These are phyloP conservation scores for Hypoxylon sp. DNA, from an alignment of 2,329 filamentous ascomycete species.

Conservation along the genomic window DNA sequence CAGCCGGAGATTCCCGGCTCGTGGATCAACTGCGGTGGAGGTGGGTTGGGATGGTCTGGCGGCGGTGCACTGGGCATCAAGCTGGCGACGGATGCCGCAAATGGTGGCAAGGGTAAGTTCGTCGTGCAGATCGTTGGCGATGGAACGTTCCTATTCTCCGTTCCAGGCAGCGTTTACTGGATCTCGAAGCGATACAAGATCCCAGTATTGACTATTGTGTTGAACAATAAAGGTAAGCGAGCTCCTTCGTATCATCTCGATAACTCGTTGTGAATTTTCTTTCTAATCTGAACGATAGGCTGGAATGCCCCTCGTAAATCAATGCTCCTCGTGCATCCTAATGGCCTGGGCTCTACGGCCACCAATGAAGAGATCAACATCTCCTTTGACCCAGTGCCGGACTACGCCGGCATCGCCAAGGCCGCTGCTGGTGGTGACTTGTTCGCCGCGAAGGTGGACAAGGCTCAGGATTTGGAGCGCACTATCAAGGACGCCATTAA, in stretches of 20 bases:
- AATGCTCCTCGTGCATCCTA: slow-evolving; percentile 68
- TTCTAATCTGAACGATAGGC: slow-evolving; percentile 50
- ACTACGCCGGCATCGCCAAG: slow-evolving; percentile 71
- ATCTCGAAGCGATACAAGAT: slow-evolving; percentile 66
- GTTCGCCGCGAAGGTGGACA: slow-evolving; percentile 62
- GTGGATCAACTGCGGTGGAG: slow-evolving; percentile 67
- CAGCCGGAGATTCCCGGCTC: slow-evolving; percentile 67
- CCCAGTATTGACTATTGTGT: slow-evolving; percentile 65
- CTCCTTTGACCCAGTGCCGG: slow-evolving; percentile 68
- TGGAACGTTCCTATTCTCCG: slow-evolving; percentile 68
- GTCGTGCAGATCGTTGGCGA: slow-evolving; percentile 69
- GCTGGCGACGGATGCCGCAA: slow-evolving; percentile 57
- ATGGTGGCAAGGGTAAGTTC: slow-evolving; percentile 60
- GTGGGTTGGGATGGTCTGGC: slow-evolving; percentile 66
- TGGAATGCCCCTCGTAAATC: slow-evolving; percentile 72
- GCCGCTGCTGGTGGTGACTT: slow-evolving; percentile 68
- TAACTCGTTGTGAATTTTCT: background rate
- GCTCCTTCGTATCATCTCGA: background rate
- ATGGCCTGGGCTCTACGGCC: slow-evolving; percentile 66
- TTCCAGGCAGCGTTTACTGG: slow-evolving; percentile 69
- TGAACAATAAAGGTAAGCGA: slow-evolving; percentile 67
- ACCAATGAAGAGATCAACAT: slow-evolving; percentile 74
- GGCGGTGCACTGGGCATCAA: slow-evolving; percentile 65
- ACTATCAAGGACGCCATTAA: slow-evolving; percentile 64
- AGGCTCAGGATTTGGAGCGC: slow-evolving; percentile 60